Evolutionary conservation across 257 asterid species (phyloP), one percentile per base, ranked within the genome.

Genomic region (Linaria vulgaris): DNA sequence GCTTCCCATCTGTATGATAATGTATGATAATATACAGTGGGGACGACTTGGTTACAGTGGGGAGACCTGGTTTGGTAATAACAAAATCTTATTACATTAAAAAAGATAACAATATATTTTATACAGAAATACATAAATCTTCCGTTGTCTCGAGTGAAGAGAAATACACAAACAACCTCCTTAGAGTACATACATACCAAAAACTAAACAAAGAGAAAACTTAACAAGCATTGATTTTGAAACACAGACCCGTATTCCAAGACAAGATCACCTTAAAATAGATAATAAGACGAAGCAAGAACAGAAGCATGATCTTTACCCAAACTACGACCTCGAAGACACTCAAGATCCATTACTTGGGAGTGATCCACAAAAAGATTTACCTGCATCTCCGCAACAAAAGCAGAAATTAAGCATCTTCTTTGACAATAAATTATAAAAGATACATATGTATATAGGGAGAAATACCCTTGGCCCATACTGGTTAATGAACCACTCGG

Each of bases 351-450:
- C 90, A 89, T 87, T 38, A 92, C 90, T 73, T 87, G 96, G 60
- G 97, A 87, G 69, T 87, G 97, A 74, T 89, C 99, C 75, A 92
- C 95, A 15, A 83, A 77, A 23, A 92, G 91, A 69, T 92, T 92
- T 34, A 87, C 97, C 99, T 92, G 71, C n/a, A 74, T 61, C 38
- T 51, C 50, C 56, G 19, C 11, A 47, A 45, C 7, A 63, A 45
- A 56, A 23, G 34, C 14, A 15, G 19, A 73, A 39, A 47, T 56
- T 50, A 38, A 23, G 39, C 0, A 69, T 44, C 56, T 37, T 27
- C n/a, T 19, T 50, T 7, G 39, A 38, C 45, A 16, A 14, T 21
- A 37, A 38, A 12, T 15, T 16, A 15, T 24, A 12, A 58, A 24
- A 2, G 7, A 34, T 16, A 12, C 50, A 54, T 17, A 19, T 45